Evolutionary conservation across 106 monocot genomes (phyloP), one percentile per base, ranked within the genome.

Genomic region (Dactylorhiza incarnata): DNA sequence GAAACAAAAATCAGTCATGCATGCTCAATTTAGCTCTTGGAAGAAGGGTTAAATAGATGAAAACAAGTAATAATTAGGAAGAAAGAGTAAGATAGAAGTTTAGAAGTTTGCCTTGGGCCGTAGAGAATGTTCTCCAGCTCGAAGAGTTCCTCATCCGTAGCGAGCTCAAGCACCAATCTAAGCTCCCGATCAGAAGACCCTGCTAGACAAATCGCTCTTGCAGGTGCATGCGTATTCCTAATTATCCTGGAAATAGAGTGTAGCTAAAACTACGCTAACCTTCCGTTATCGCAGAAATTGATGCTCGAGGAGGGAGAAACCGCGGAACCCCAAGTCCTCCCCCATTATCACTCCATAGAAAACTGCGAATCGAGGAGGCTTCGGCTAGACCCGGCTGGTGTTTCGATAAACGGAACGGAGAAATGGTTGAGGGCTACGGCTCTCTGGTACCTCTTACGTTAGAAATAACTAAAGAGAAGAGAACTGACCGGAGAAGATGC

Each of bases 111-210:
- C 96, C 96, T 96, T 4, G 89, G 85, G 9, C 91, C 91, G 67
- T 87, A 99, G n/a, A 99, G 89, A 82, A 99, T 99, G 53, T 76
- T 67, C 73, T 99, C 89, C 9, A 99, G 78, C 79, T 99, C 94
- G 72, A 78, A 75, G 74, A 99, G 77, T 68, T 99, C 97, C 26
- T 83, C 86, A 43, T 87, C 87, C 9, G 94, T 86, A 0, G 97
- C 97, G 8, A 99, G 87, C 61, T 99, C 97, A 74, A 99, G 89
- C 63, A 99, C 97, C 45, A 77, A 72, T 78, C 97, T 86, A 69
- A 99, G 80, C 74, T 99, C 97, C 67, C 86, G 87, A 77, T 99
- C 97, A 62, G 63, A 91, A 61, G 48, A 76, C 16, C 76, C 85
- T 85, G 69, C 84, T 81, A 76, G 56, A 26, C 26, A 49, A 44